phyloP scores from a whole-genome alignment of 176 grass and related monocot genomes.

The Pharus latifolius region DNA sequence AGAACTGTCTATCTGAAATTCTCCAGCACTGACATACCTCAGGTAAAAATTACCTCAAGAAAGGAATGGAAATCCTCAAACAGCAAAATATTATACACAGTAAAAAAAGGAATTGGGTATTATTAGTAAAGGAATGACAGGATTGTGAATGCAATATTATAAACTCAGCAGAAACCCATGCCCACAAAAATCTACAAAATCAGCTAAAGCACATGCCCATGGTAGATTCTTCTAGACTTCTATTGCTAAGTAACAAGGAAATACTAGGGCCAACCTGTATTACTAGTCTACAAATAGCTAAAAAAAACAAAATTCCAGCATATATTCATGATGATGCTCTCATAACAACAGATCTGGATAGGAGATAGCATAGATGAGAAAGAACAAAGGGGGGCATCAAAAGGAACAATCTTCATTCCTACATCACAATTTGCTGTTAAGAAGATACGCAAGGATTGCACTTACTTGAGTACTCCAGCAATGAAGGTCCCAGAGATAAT shows the following conservation, averaged over 20 bases:
- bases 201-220: too few species aligned
- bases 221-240: too few species aligned
- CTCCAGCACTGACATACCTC: constrained; percentile 39
- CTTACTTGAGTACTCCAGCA: constrained; percentile 57
- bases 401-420: constrained; percentile 50
- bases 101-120: neutral
- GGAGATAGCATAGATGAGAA: constrained; percentile 56
- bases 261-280: neutral
- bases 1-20: constrained; percentile 39
- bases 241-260: neutral
- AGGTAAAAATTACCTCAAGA: constrained; percentile 32
- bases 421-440: constrained; percentile 62
- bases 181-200: too few species aligned
- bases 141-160: neutral
- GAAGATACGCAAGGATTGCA: constrained; percentile 66
- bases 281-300: neutral
- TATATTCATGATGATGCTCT: neutral
- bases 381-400: constrained; percentile 52
- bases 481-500: constrained; percentile 67
- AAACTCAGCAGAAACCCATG: too few species aligned
- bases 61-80: neutral
- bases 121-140: neutral
- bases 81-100: neutral
- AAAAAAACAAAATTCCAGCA: constrained; percentile 1
- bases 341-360: constrained; percentile 55